A percentile compares a stretch with the other conserved stretches of the same genome.
Conservation (phyloP, 2,329 filamentous ascomycete genomes). For the Malbranchea cinnamomea region DNA sequence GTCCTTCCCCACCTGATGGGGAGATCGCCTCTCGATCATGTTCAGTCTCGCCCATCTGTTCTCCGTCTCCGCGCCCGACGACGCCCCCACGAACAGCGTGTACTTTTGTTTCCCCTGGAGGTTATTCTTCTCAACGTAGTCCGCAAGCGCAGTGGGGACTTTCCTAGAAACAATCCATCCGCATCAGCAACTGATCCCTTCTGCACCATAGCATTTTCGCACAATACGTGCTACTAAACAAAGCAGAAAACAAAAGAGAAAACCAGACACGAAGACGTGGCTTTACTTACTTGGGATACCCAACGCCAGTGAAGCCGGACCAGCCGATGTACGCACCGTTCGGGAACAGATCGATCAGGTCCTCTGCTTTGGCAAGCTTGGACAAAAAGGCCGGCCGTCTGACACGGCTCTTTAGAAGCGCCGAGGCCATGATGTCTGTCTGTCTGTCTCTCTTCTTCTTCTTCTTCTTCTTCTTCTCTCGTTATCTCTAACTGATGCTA, state of each 20-base stretch:
- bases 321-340: slow-evolving; percentile 78
- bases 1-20: slow-evolving; percentile 80
- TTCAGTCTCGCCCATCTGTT: slow-evolving; percentile 79
- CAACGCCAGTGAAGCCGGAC: slow-evolving; percentile 82
- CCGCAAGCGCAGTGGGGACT: slow-evolving; percentile 67
- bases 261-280: not conserved
- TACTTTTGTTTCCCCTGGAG: slow-evolving; percentile 76
- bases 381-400: slow-evolving; percentile 61
- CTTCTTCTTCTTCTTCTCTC: not conserved
- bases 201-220: slow-evolving; percentile 4
- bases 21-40: slow-evolving; percentile 76
- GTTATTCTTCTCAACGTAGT: slow-evolving; percentile 77
- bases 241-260: not conserved
- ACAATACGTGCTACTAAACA: not conserved
- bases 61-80: slow-evolving; percentile 76
- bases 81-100: slow-evolving; percentile 79
- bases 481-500: no score
- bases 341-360: slow-evolving; percentile 67
- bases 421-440: slow-evolving; percentile 37
- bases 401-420: slow-evolving; percentile 60
- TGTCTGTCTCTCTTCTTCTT: not conserved
- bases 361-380: slow-evolving; percentile 66
- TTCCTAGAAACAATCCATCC: slow-evolving; percentile 39
- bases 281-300: slow-evolving; percentile 61
- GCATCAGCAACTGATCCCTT: not conserved